These are phyloP conservation scores for Astrephomene gubernaculifera DNA, from an alignment of 139 green algal genomes.

Conservation along the genomic window DNA sequence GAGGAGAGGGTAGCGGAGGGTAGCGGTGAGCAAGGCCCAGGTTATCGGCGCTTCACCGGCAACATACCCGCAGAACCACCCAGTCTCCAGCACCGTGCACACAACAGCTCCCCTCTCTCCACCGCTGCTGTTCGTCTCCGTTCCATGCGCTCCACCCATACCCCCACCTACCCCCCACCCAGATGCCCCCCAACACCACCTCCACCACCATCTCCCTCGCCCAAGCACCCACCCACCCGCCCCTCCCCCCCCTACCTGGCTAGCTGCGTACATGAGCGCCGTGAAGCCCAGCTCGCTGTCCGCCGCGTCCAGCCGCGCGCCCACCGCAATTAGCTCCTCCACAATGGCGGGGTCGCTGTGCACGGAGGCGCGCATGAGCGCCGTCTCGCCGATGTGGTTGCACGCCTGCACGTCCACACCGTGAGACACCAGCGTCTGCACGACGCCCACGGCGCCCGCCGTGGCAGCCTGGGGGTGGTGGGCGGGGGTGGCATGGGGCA, in stretches of 20 bases:
- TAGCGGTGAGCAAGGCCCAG: no score
- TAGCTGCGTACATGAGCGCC: slow-evolving; percentile 41
- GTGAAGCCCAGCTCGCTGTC: slow-evolving; percentile 42
- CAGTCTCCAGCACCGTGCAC: no score
- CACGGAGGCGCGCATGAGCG: slow-evolving; percentile 35
- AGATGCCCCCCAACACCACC: no score
- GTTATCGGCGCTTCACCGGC: no score
- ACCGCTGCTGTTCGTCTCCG: no score
- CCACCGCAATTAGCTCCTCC: slow-evolving; percentile 37
- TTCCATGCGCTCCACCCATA: no score
- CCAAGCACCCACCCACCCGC: neutral
- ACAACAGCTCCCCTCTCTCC: no score
- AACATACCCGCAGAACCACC: neutral
- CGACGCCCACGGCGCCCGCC: neutral
- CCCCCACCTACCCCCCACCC: no score
- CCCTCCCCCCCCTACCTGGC: slow-evolving; percentile 16
- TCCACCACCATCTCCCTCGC: neutral
- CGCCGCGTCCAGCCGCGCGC: slow-evolving; percentile 27
- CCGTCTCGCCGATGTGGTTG: slow-evolving; percentile 47
- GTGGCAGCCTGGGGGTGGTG: slow-evolving; percentile 20
- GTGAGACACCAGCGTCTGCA: slow-evolving; percentile 41
- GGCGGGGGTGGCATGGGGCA: no score
- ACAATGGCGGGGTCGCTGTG: slow-evolving; percentile 28
- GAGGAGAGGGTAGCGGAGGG: no score
- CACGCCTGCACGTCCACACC: slow-evolving; percentile 35